phyloP scores from a whole-genome alignment of 208 protist species.

The Wallacemonas sp. region DNA sequence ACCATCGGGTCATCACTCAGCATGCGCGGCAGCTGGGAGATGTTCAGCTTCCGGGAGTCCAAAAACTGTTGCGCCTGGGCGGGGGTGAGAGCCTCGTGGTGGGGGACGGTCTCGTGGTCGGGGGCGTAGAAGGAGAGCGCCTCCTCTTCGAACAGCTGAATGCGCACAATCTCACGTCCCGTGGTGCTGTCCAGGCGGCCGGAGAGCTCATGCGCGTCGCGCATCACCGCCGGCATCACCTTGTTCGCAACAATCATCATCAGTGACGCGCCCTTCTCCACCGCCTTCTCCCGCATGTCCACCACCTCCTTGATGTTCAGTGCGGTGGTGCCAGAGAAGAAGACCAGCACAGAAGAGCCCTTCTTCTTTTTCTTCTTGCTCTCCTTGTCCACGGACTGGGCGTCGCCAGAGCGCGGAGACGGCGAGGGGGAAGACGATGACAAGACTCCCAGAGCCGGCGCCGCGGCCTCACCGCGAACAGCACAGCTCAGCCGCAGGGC shows the following conservation, averaged over 20 bases:
- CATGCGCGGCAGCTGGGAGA: slow-evolving; percentile 96
- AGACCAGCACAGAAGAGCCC: slow-evolving; percentile 43
- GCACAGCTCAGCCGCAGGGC: slow-evolving; percentile 67
- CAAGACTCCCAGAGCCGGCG: too few relatives aligned
- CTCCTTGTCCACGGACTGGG: too few relatives aligned
- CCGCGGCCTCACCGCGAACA: background rate
- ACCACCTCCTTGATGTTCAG: slow-evolving; percentile 60
- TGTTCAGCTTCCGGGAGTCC: slow-evolving; percentile 77
- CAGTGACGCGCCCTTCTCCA: slow-evolving; percentile 56
- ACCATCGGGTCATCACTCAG: slow-evolving; percentile 94
- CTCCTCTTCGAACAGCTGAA: slow-evolving; percentile 95
- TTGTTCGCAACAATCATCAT: slow-evolving; percentile 65
- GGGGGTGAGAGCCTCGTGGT: slow-evolving; percentile 83
- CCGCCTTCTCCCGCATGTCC: slow-evolving; percentile 60
- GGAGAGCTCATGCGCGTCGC: slow-evolving; percentile 63
- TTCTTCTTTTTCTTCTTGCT: slow-evolving; percentile 24
- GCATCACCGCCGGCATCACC: slow-evolving; percentile 46
- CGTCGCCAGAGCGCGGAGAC: too few relatives aligned
- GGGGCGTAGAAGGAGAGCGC: slow-evolving; percentile 96
- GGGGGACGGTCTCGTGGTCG: slow-evolving; percentile 94
- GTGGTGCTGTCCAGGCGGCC: slow-evolving; percentile 49
- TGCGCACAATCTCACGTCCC: slow-evolving; percentile 46
- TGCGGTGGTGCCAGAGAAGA: slow-evolving; percentile 50
- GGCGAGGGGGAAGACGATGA: too few relatives aligned
- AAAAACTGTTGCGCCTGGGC: slow-evolving; percentile 83